Evolutionary conservation across 2,329 filamentous ascomycete genomes (phyloP).

Genomic region (Beauveria sp.): DNA sequence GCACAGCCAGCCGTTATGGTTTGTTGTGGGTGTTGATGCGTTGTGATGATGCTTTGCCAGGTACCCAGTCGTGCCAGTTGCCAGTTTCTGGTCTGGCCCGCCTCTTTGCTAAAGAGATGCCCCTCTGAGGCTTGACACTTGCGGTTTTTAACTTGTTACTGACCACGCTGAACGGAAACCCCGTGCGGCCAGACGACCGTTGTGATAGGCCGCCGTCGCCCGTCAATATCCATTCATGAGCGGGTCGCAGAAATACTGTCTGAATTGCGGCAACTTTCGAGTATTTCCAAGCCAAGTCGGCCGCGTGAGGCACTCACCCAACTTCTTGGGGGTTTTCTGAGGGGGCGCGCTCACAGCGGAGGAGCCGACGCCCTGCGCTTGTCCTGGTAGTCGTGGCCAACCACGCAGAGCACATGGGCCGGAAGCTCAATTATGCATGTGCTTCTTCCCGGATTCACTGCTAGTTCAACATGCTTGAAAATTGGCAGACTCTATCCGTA

Average conservation of each 20-base stretch:
- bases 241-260: background rate
- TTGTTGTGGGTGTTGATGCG: too few species aligned
- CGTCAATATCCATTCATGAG: background rate
- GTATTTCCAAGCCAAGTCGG: too few species aligned
- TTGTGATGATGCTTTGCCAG: too few species aligned
- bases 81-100: too few species aligned
- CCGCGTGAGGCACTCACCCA: background rate
- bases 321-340: background rate
- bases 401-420: background rate
- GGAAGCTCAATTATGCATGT: background rate
- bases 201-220: constrained; percentile 5
- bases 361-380: background rate
- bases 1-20: too few species aligned
- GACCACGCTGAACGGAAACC: background rate
- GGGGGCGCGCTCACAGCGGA: too few species aligned
- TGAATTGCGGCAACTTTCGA: background rate
- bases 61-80: too few species aligned
- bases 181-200: background rate
- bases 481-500: too few species aligned
- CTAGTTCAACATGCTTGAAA: too few species aligned
- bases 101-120: background rate
- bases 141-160: background rate
- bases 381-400: background rate
- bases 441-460: background rate
- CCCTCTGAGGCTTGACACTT: constrained; percentile 2